Conservation (phyloP, 805 yeast genomes). For the Yueomyces sinensis region DNA sequence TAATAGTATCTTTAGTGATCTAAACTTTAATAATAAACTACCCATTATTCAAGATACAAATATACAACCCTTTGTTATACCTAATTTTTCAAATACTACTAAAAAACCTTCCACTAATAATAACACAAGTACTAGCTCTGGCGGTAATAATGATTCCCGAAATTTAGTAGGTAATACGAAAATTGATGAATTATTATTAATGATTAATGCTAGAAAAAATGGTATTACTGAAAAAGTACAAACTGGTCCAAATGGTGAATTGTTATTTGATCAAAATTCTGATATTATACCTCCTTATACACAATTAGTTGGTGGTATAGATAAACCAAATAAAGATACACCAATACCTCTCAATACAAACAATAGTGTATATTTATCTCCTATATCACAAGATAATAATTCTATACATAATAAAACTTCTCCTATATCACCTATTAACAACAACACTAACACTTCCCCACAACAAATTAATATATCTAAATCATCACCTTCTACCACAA, state of each 20-base stretch:
- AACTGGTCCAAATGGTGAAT: slow-evolving; percentile 57
- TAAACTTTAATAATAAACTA: too few relatives aligned
- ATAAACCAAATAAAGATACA: slow-evolving; percentile 31
- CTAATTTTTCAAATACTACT: neutral
- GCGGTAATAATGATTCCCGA: slow-evolving; percentile 14
- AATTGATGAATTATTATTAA: slow-evolving; percentile 83
- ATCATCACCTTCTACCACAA: neutral
- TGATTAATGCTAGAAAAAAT: slow-evolving; percentile 77
- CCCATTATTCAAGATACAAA: neutral
- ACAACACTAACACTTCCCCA: too few relatives aligned
- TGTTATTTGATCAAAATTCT: slow-evolving; percentile 36
- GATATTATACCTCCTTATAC: slow-evolving; percentile 44
- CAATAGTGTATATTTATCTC: neutral
- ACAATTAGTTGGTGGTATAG: slow-evolving; percentile 70
- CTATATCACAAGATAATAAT: neutral
- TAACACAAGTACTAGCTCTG: neutral
- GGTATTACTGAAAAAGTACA: slow-evolving; percentile 53
- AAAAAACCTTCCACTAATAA: neutral
- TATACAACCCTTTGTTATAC: neutral
- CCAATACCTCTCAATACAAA: neutral
- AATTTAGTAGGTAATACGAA: slow-evolving; percentile 76
- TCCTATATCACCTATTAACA: neutral
- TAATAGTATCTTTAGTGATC: neutral
- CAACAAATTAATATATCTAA: neutral
- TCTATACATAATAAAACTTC: too few relatives aligned